Evolutionary conservation across 1,139 yeast genomes (phyloP).

Genomic region (Hansenula sp.): DNA sequence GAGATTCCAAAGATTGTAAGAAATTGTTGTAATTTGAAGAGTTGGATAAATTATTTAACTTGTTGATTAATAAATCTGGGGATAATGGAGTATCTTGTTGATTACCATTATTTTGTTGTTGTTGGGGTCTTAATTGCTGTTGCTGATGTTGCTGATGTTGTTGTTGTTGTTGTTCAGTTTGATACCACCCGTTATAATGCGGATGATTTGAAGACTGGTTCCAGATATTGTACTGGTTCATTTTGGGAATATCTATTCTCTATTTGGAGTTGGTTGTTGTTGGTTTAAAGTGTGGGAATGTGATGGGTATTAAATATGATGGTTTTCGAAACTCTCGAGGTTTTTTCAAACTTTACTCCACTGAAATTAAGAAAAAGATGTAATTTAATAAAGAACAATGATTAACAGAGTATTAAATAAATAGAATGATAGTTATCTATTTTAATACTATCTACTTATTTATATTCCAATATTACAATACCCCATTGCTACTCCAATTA

Average conservation of each 20-base stretch:
- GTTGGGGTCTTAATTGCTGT: constrained; percentile 10
- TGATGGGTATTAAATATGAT: not conserved
- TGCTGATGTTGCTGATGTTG: constrained; percentile 4
- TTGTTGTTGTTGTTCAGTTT: not conserved
- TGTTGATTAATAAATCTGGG: constrained; percentile 16
- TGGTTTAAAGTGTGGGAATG: not conserved
- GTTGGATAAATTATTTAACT: constrained; percentile 10
- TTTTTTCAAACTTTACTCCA: too few relatives aligned
- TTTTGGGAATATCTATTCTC: not conserved
- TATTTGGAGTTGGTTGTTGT: not conserved
- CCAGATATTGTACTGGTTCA: constrained; percentile 16
- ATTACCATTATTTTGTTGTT: constrained; percentile 5
- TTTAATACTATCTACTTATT: too few relatives aligned
- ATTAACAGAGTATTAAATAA: too few relatives aligned
- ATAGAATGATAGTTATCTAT: too few relatives aligned
- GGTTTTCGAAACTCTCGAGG: not conserved
- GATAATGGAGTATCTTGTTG: constrained; percentile 4
- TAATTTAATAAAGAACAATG: too few relatives aligned
- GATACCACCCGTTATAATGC: not conserved
- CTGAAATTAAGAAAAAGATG: not conserved
- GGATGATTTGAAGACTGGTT: constrained; percentile 1
- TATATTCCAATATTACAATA: too few relatives aligned
- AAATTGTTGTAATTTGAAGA: constrained; percentile 9
- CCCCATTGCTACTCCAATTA: too few relatives aligned
- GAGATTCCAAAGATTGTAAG: not conserved